These are phyloP conservation scores for Tricholoma flavovirens DNA, from an alignment of 768 basidiomycete genomes.

Conservation along the genomic window DNA sequence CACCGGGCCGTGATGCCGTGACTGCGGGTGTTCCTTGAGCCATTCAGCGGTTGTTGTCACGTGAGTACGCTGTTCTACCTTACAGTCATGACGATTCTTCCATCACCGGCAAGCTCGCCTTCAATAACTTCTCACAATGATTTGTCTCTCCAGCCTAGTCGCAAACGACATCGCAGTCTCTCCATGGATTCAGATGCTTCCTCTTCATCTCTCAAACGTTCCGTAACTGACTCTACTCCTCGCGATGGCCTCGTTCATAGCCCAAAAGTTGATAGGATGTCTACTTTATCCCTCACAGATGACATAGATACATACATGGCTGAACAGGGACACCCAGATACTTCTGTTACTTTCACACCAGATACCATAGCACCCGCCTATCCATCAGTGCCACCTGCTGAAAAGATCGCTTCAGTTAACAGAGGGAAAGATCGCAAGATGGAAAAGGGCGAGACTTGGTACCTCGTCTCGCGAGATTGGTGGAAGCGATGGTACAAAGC, in stretches of 20 bases:
- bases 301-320: conserved; percentile 71
- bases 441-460: conserved; percentile 72
- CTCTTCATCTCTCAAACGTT: conserved; percentile 73
- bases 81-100: conserved; percentile 39
- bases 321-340: conserved; percentile 43
- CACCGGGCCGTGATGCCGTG: too few relatives aligned
- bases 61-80: too few relatives aligned
- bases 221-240: conserved; percentile 61
- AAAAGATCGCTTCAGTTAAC: conserved; percentile 50
- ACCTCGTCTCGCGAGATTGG: conserved; percentile 66
- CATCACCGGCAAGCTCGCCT: conserved; percentile 42
- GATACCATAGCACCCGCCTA: conserved; percentile 19
- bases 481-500: conserved; percentile 72
- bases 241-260: conserved; percentile 34
- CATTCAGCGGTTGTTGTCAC: too few relatives aligned
- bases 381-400: conserved; percentile 27
- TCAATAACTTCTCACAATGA: conserved; percentile 35
- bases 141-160: conserved; percentile 32
- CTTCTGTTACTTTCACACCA: conserved; percentile 23
- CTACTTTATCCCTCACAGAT: conserved; percentile 37
- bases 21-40: too few relatives aligned
- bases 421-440: conserved; percentile 42
- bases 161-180: conserved; percentile 70
- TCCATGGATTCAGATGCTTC: conserved; percentile 72
- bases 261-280: conserved; percentile 37